Evolutionary conservation across 23 red algal species (phyloP), one percentile per base, ranked within the genome.

Genomic region (Gracilaria gracilis): DNA sequence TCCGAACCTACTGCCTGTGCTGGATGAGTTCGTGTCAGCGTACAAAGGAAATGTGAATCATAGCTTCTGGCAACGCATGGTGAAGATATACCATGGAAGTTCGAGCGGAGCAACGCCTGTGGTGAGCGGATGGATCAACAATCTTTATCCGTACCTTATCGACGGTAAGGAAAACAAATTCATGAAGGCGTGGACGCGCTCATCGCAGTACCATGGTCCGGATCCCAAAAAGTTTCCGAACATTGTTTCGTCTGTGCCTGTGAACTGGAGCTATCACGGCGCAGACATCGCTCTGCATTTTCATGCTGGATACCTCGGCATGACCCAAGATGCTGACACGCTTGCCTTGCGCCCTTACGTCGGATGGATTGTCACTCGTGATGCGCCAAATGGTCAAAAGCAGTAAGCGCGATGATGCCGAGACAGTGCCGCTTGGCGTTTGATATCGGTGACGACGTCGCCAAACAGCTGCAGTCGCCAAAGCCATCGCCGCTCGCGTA

Each of bases 11-110:
- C 39, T 74, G 2, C 67, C 67, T 46, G 39, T 74, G 19, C 39
- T 74, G 67, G 67, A 74, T 46, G 67, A 74, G 23, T 74, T 74
- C 67, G 39, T 74, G 36, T 38, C 67, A 15, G 67, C 67, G 39
- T 74, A 74, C 23, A 40, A 11, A 21, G 67, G 67, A 17, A 25
- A 23, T 28, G 67, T 74, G 17, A 40, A 46, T 46, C 67, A 74
- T 74, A 21, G 9, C 6, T 74, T 74, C 23, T 74, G 67, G 67
- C 67, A 74, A 74, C 67, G 67, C 67, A 74, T 74, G 34, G 67
- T 46, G 34, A 74, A 46, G 25, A 21, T 46, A 46, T 40, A 15
- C 36, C 2, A 38, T 3, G 4, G 67, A 46, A 46, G 67, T 2
- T 12, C 20, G 23, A 46, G 34, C 67, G 67, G 67, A 46, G 67